Evolutionary conservation across 2,329 filamentous ascomycete species (phyloP), one percentile per base, ranked within the genome.

Genomic region (Huntiella omanensis): DNA sequence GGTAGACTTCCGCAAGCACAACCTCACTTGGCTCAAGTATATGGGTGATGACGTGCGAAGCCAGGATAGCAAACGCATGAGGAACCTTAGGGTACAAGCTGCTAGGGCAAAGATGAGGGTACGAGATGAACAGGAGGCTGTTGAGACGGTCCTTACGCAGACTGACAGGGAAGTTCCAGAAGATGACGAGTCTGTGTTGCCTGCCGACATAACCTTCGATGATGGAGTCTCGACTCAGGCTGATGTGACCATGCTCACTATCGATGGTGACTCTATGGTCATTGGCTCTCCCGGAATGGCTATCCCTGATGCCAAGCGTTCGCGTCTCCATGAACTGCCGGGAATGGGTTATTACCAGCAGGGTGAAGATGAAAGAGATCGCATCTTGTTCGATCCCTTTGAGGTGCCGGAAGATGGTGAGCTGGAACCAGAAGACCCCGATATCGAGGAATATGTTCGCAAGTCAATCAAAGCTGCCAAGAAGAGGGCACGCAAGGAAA

Each of bases 1-100:
- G 16, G 85, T 96, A 6, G 86, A 96, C 58, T 95, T 95, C 60
- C 77, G 83, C 19, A 69, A 83, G 36, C 88, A 92, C 45, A 98
- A 98, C 58, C 66, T 93, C 19, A 73, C 71, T 37, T 95, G 86
- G 85, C 64, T 96, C 41, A 74, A 73, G 56, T 70, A 66, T 8
- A 61, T 64, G 12, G 73, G 72, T 11, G 73, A 76, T 48, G 70
- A 74, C 50, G 67, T 69, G 48, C 68, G 73, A 17, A 74, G 67
- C 54, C 68, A 69, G 41, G 65, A 73, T 51, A 73, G 68, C 54
- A 69, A 66, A 48, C 64, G 72, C 11, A 75, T 76, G 69, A 68
- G 71, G 58, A 60, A 64, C 13, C 56, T 76, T n/a, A 62, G 67
- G 47, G 63, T 73, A 49, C 65, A 73, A 51, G 73, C 73, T 3